Base-by-base conservation (phyloP, 1,284 basidiomycete species). In the Coriolopsis trogii region DNA sequence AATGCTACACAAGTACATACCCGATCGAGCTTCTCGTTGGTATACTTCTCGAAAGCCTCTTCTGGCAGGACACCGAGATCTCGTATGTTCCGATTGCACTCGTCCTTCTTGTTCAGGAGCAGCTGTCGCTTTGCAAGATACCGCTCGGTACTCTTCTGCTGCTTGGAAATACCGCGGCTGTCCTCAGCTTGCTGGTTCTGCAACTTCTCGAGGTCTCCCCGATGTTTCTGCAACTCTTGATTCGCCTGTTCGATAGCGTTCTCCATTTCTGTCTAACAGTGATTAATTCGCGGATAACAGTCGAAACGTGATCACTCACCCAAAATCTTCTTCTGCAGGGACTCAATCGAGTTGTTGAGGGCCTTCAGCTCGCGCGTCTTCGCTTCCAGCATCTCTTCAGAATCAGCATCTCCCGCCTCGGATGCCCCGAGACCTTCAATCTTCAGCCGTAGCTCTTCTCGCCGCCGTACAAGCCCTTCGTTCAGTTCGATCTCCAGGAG, bases 41-140 rank as follows among this genome's bases (percentile, higher is more conserved):
- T 89, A 67, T 98, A 98, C 72, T 96, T 98, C 65, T 93, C 87
- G 65, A 96, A 99, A 0, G 97, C 96, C 70, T 99, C 97, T 67
- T 98, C 95, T 0, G 97, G 96, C 21, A 99, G 72, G 1, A 98
- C 94, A 45, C 97, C 97, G 8, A 99, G 81, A 65, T 99, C 96
- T 52, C 96, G 88, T 61, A 99, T 97, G 65, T 91, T 94, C 58
- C 91, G 84, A 66, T 93, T 95, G 67, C 91, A 95, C 65, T 97
- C 93, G 56, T 97, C 95, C 66, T 93, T 93, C 46, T 95, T 85
- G 39, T 80, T 81, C 16, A 84, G 64, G 12, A 98, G 75, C 73
- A 95, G 89, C 66, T 94, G 89, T 37, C 89, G 84, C 71, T 98
- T 98, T 34, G 92, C 86, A 6, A 97, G 81, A 70, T 96, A 98